phyloP scores from a whole-genome alignment of 495 filamentous ascomycete genomes.

The Astrothelium macrocarpum region DNA sequence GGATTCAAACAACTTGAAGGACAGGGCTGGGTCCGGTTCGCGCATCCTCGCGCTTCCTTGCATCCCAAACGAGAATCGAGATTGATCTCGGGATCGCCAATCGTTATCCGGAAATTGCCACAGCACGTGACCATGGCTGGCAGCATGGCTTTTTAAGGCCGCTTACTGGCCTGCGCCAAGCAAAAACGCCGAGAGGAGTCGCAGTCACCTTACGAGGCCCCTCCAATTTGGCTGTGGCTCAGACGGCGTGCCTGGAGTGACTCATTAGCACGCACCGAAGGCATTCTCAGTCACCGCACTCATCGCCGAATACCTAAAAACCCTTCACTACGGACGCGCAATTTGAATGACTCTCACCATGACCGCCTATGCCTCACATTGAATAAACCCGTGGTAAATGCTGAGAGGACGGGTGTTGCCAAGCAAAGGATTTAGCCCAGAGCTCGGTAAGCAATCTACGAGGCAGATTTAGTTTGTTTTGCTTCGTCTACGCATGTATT shows the following conservation, averaged over 20 bases:
- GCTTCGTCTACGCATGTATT: background rate
- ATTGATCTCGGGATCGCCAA: constrained; percentile 3
- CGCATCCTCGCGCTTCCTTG: background rate
- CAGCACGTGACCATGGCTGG: background rate
- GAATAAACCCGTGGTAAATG: background rate
- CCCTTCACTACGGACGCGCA: background rate
- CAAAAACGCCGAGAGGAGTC: background rate
- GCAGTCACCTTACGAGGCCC: background rate
- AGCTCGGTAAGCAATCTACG: background rate
- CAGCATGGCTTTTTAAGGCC: background rate
- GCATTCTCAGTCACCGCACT: background rate
- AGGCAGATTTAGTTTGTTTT: background rate
- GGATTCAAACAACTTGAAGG: background rate
- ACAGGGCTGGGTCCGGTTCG: background rate
- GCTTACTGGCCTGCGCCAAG: background rate
- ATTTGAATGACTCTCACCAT: too few relatives aligned
- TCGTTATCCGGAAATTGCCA: background rate
- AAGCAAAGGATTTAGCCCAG: background rate
- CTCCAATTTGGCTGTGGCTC: background rate
- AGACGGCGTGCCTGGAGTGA: background rate
- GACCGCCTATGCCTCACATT: background rate
- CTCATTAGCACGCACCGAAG: background rate
- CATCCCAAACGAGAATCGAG: background rate
- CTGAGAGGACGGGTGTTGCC: too few relatives aligned
- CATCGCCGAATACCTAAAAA: background rate